phyloP scores from a whole-genome alignment of 208 protist genomes.

The Wallacemonas sp. region DNA sequence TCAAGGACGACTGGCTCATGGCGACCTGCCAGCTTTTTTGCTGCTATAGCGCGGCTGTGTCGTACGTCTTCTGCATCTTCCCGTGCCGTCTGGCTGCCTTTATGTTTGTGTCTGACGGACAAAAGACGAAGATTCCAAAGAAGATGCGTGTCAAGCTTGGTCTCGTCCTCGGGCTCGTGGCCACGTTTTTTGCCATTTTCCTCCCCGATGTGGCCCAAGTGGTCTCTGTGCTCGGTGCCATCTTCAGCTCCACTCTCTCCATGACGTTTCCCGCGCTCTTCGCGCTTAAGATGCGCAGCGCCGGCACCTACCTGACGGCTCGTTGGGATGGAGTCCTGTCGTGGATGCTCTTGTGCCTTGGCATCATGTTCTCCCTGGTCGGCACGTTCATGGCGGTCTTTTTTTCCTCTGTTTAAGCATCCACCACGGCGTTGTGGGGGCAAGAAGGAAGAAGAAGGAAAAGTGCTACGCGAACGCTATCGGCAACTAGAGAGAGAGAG shows the following conservation, averaged over 20 bases:
- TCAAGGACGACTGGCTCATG: slow-evolving; percentile 58
- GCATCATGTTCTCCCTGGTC: slow-evolving; percentile 51
- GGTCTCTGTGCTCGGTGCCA: slow-evolving; percentile 62
- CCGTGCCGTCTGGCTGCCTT: slow-evolving; percentile 66
- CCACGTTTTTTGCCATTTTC: slow-evolving; percentile 57
- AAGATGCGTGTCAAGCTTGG: slow-evolving; percentile 53
- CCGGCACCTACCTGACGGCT: slow-evolving; percentile 59
- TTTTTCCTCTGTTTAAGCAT: slow-evolving; percentile 21
- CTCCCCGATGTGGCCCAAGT: slow-evolving; percentile 66
- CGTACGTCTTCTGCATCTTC: slow-evolving; percentile 79
- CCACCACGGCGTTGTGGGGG: too few relatives aligned
- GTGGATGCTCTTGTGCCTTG: slow-evolving; percentile 48
- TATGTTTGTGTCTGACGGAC: slow-evolving; percentile 69
- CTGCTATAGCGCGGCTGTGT: slow-evolving; percentile 72
- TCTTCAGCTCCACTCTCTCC: slow-evolving; percentile 78
- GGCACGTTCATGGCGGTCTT: slow-evolving; percentile 61
- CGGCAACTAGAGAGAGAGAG: too few relatives aligned
- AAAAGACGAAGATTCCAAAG: slow-evolving; percentile 55
- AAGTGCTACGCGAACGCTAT: too few relatives aligned
- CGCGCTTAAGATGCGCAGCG: slow-evolving; percentile 62
- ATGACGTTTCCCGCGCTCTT: slow-evolving; percentile 82
- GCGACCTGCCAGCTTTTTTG: slow-evolving; percentile 67
- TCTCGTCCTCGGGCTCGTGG: slow-evolving; percentile 34
- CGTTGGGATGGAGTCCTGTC: slow-evolving; percentile 43
- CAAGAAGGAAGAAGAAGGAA: too few relatives aligned